These are phyloP conservation scores for Penicillium simplicissimum DNA, from an alignment of 495 filamentous ascomycete species.

Conservation along the genomic window DNA sequence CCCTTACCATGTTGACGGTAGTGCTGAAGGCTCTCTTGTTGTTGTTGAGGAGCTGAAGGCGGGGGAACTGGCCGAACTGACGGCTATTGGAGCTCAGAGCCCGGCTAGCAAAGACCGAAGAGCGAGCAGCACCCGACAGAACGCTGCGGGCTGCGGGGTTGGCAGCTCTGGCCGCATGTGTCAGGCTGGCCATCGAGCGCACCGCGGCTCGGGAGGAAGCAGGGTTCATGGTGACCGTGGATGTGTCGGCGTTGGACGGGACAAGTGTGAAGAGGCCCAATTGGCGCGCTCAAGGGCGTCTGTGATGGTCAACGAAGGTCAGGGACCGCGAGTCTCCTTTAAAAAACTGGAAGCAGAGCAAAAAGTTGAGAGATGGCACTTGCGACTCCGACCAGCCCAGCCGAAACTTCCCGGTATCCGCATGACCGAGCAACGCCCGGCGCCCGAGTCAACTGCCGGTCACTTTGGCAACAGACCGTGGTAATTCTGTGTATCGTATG, in stretches of 20 bases:
- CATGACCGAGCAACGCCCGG: constrained; percentile 20
- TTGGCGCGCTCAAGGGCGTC: constrained; percentile 12
- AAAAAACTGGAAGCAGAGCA: constrained; percentile 20
- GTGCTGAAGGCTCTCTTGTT: constrained; percentile 48
- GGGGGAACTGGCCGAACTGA: constrained; percentile 39
- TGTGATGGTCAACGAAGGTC: constrained; percentile 11
- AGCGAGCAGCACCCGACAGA: constrained; percentile 31
- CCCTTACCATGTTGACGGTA: constrained; percentile 46
- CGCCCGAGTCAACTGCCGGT: constrained; percentile 10
- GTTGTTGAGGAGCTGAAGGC: constrained; percentile 43
- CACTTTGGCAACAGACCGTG: not conserved
- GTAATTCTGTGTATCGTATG: constrained; percentile 24
- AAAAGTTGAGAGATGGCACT: constrained; percentile 17
- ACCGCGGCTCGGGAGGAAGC: constrained; percentile 45
- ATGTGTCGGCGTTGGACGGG: constrained; percentile 12
- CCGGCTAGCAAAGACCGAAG: constrained; percentile 34
- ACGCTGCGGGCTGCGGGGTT: constrained; percentile 42
- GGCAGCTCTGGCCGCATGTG: constrained; percentile 42
- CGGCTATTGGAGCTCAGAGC: constrained; percentile 41
- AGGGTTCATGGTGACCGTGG: constrained; percentile 27
- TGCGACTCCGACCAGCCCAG: constrained; percentile 19
- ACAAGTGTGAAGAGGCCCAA: constrained; percentile 13
- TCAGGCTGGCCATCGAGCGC: constrained; percentile 45
- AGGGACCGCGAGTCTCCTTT: constrained; percentile 18
- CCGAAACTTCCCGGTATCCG: constrained; percentile 48